Evolutionary conservation across 2,329 filamentous ascomycete species (phyloP), one percentile per base, ranked within the genome.

Genomic region (Dactylellina drechsleri): DNA sequence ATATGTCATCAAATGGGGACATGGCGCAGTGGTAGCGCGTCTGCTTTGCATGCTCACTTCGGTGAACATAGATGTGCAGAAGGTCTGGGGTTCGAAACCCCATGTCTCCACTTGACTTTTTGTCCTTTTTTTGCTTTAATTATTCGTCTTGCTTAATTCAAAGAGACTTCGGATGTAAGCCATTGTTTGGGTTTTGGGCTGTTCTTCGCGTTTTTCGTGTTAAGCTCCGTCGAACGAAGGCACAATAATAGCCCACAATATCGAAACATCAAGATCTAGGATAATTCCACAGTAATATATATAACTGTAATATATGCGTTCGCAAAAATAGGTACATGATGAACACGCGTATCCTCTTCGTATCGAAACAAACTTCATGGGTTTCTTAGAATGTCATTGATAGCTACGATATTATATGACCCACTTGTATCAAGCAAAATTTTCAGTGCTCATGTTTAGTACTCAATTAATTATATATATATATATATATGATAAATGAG

Each of bases 21-120:
- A 73, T 73, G 68, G 68, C 68, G 68, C 68, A 73, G 68, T 66
- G 68, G 68, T 73, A 73, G 68, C 68, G 68, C 68, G 68, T 73
- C 61, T 60, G 68, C 68, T 73, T 73, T 73, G 68, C 68, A 73
- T 57, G 26, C 26, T 31, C 36, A 18, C 50, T 10, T 31, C 36
- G 3, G 31, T 20, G 23, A 26, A 10, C 13, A 49, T 31, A 31
- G 49, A 43, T n/a, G 20, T 73, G 68, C 68, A 60, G 61, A 73
- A 73, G 68, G 68, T 59, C 68, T 56, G 57, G 68, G 68, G 68
- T 73, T 73, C 68, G 68, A 73, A 50, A 65, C 68, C 68, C 68
- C 57, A 56, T 73, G 54, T 61, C 68, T 73, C 68, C 68, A 73
- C 36, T 50, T n/a, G 28, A 6, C 20, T 66, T 47, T 56, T 62